Percentiles rank a stretch among this genome's conserved stretches.
Conservation (phyloP, 495 filamentous ascomycete species). For the Chaetomium tenue region DNA sequence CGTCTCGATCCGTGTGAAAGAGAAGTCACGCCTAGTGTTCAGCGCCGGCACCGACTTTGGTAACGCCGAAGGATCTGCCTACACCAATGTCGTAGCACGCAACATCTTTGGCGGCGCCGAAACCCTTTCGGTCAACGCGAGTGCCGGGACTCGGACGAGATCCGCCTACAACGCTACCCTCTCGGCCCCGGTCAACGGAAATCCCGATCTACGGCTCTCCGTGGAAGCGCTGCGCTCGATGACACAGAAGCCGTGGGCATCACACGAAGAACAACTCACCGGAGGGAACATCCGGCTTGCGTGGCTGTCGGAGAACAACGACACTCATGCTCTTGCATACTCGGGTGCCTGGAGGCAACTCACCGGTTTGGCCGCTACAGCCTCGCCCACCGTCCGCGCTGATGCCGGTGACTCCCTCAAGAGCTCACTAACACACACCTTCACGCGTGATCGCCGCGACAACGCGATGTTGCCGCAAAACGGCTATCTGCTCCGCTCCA, state of each 20-base stretch:
- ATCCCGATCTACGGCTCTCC: slow-evolving; percentile 74
- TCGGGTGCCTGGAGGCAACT: slow-evolving; percentile 83
- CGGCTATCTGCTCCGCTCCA: slow-evolving; percentile 73
- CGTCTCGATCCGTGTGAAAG: slow-evolving; percentile 69
- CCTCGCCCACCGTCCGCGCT: slow-evolving; percentile 73
- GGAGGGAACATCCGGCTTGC: slow-evolving; percentile 73
- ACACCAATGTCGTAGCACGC: slow-evolving; percentile 74
- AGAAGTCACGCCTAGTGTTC: slow-evolving; percentile 74
- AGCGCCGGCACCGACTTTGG: slow-evolving; percentile 93
- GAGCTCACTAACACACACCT: slow-evolving; percentile 77
- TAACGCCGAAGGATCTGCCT: slow-evolving; percentile 87
- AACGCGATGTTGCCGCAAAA: slow-evolving; percentile 75
- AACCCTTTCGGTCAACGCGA: slow-evolving; percentile 74
- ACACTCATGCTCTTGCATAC: slow-evolving; percentile 74
- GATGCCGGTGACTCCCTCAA: slow-evolving; percentile 93
- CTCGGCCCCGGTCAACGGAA: slow-evolving; percentile 70
- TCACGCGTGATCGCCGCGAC: slow-evolving; percentile 74
- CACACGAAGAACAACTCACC: slow-evolving; percentile 85
- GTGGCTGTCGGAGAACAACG: slow-evolving; percentile 61
- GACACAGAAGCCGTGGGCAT: slow-evolving; percentile 85
- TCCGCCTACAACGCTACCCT: slow-evolving; percentile 85
- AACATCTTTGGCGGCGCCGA: slow-evolving; percentile 97
- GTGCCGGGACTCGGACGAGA: slow-evolving; percentile 81
- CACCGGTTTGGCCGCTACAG: slow-evolving; percentile 68
- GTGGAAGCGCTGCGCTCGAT: slow-evolving; percentile 75